Base-by-base conservation (phyloP, 2,329 filamentous ascomycete species). In the Sarocladiaceae sp. region DNA sequence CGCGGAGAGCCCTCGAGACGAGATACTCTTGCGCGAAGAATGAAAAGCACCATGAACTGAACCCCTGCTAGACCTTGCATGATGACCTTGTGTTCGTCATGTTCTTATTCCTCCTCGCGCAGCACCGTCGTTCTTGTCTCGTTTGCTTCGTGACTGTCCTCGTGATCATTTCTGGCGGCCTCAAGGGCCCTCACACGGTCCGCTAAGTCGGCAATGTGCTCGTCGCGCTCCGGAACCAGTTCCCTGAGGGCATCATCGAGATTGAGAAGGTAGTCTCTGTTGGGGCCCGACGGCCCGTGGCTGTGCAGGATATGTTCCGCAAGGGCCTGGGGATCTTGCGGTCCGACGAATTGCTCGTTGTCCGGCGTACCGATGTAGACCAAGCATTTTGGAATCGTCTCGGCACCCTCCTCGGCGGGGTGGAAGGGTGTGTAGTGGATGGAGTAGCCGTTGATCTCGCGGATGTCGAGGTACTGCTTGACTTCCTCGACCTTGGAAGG, bases 371-470 rank as follows among this genome's bases (percentile, higher is more conserved):
- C 93, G 58, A 98, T 97, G 63, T 98, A 98, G 2, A 95, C 88
- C 50, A 96, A 77, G 47, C 76, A 73, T 44, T 60, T 64, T 5
- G 21, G 37, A 27, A 41, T 41, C 55, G 80, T 74, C 16, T 64
- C 53, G 3, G 58, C 45, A 12, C 60, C 57, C 20, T 58, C 58
- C 50, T 69, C 63, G 33, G 63, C 59, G n/a, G 64, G 55, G 55
- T 90, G 73, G 62, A 97, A 96, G 0, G 85, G 80, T 21, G 89
- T 88, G 63, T 89, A 88, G 65, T 96, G 90, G 53, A 95, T 94
- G 44, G 83, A 87, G 66, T 98, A 98, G 20, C 93, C 93, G 67
- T 97, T 95, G 59, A 97, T 95, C 66, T 98, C 93, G 35, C 93
- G 83, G 52, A 96, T 91, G 64, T 97, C 90, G 39, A 98, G 85